phyloP scores from a whole-genome alignment of 2,329 filamentous ascomycete genomes.

The Elsinoe australis region DNA sequence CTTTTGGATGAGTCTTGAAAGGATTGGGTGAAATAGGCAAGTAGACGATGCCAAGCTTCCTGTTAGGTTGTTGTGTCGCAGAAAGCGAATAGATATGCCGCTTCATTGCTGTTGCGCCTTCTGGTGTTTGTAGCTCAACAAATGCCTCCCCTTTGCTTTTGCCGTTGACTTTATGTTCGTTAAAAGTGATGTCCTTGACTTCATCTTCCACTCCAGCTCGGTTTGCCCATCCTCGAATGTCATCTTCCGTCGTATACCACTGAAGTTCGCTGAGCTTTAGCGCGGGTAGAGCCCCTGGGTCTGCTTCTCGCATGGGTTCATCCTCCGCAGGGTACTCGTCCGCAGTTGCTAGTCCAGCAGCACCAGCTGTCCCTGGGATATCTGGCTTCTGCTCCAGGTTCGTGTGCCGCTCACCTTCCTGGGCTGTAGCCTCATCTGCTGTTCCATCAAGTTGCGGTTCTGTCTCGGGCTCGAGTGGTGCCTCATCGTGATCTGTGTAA shows the following conservation, averaged over 20 bases:
- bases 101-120: constrained; percentile 80
- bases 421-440: constrained; percentile 1
- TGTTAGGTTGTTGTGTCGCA: constrained; percentile 51
- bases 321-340: constrained; percentile 41
- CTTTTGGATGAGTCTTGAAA: constrained; percentile 85
- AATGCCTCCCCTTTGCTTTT: constrained; percentile 94
- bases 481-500: constrained; percentile 23
- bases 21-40: constrained; percentile 72
- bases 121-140: constrained; percentile 72
- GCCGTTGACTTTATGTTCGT: constrained; percentile 96
- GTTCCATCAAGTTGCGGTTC: constrained; percentile 14
- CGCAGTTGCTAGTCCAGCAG: constrained; percentile 1
- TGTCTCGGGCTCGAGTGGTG: constrained; percentile 23
- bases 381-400: constrained; percentile 21
- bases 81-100: constrained; percentile 67
- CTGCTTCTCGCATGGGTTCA: constrained; percentile 40
- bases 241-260: constrained; percentile 97
- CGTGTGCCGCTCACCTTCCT: constrained; percentile 21
- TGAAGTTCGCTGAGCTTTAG: constrained; percentile 82
- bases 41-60: constrained; percentile 65
- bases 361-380: constrained; percentile 23
- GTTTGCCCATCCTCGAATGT: constrained; percentile 78
- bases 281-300: constrained; percentile 58
- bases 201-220: constrained; percentile 75
- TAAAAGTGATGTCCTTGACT: constrained; percentile 88